Base-by-base conservation (phyloP, 768 basidiomycete species). In the Boletus insuetus region DNA sequence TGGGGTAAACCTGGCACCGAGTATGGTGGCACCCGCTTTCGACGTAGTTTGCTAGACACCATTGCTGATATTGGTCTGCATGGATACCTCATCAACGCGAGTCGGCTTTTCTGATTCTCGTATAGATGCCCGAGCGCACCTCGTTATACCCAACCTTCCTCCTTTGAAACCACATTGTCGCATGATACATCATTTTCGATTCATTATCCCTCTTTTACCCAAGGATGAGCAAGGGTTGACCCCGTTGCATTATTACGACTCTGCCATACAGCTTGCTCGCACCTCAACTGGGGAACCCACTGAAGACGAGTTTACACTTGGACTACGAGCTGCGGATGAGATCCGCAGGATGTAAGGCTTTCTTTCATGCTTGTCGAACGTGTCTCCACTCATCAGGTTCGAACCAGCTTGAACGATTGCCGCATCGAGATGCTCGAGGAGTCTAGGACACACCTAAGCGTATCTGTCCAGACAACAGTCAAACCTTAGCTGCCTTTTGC, bases 121-220 rank as follows among this genome's bases (percentile, higher is more conserved):
- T 49, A 38, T 38, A 91, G 90, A 93, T 69, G 73, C 73, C 11
- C 77, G 87, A 44, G 86, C 89, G 29, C 89, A 84, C 60, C 68
- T 80, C 46, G 79, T 91, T 39, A 87, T 92, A 56, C 90, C 90
- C 29, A 80, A 82, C 37, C 82, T 88, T 50, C 91, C 89, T 13
- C 63, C 73, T 17, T 69, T 87, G 62, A 85, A 86, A 59, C 88
- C 89, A 3, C 85, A 89, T 67, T 78, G 79, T 5, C 84, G 89
- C 59, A 86, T 91, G 86, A 75, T 87, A 46, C 84, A 89, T 68
- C 89, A 91, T 67, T 88, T 91, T 64, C 84, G 89, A 41, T 89
- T 87, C 71, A 79, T 92, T 35, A 70, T 81, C 4, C 88, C 88
- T 0, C 76, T 92, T 2, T 53, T 83, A 76, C 53, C 76, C 69